Evolutionary conservation across 208 protist genomes (phyloP).

Genomic region (Acanthamoeba castellanii): DNA sequence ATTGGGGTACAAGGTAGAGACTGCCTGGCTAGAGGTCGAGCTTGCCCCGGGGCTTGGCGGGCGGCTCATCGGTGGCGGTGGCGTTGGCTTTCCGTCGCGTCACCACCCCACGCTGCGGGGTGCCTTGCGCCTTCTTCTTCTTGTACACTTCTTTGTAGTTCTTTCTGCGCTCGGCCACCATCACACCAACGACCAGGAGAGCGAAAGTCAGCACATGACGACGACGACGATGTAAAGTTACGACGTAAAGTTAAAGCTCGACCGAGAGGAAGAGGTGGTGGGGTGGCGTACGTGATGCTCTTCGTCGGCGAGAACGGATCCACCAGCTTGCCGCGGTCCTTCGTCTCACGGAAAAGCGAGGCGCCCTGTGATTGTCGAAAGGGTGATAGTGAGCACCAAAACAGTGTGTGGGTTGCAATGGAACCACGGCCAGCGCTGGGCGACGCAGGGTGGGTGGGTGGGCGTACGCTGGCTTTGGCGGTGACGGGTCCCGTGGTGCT

Average conservation of each 20-base stretch:
- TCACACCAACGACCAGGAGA: too few species aligned
- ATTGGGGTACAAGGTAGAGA: too few species aligned
- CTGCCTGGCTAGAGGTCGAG: too few species aligned
- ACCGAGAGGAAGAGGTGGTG: too few species aligned
- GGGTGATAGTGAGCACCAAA: background rate
- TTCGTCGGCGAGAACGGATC: slow-evolving; percentile 16
- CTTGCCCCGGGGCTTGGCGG: too few species aligned
- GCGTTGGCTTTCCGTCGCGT: too few species aligned
- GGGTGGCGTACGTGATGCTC: background rate
- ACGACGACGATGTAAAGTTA: background rate
- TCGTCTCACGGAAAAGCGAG: background rate
- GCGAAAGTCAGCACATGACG: too few species aligned
- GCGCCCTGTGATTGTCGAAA: background rate
- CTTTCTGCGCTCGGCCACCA: background rate
- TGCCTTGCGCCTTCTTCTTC: background rate
- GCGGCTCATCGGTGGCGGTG: too few species aligned
- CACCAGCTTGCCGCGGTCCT: background rate
- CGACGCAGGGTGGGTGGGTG: background rate
- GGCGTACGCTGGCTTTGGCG: background rate
- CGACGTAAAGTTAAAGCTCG: too few species aligned
- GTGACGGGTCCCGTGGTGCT: background rate
- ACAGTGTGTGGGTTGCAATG: background rate
- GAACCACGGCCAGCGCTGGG: background rate
- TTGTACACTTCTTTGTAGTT: slow-evolving; percentile 32
- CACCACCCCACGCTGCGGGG: too few species aligned